These are phyloP conservation scores for Globisporangium lucens DNA, from an alignment of 352 stramenopile species.

Conservation along the genomic window DNA sequence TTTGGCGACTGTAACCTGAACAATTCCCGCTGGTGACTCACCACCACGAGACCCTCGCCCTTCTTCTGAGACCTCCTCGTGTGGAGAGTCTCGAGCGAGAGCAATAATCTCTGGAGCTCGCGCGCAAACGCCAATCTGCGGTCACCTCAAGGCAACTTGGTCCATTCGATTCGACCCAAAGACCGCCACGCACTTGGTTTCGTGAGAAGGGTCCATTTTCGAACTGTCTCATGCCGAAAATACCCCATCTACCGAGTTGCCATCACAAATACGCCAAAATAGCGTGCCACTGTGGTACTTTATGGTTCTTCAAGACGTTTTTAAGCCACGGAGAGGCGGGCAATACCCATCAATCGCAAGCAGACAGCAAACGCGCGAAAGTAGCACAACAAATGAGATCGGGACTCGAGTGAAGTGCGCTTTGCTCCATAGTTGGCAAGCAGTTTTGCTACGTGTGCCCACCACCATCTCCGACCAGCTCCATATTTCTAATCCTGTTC, in stretches of 20 bases:
- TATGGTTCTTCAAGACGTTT: background rate
- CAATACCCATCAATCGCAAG: background rate
- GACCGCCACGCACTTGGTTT: background rate
- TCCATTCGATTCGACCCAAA: background rate
- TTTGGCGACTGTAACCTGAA: too few relatives aligned
- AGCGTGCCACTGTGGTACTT: background rate
- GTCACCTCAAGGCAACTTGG: background rate
- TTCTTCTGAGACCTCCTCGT: too few relatives aligned
- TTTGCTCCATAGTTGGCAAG: background rate
- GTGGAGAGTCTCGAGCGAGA: too few relatives aligned
- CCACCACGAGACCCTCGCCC: too few relatives aligned
- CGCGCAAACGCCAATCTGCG: background rate
- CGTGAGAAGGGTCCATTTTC: background rate
- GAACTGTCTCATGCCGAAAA: background rate
- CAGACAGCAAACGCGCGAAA: background rate
- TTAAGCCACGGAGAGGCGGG: background rate
- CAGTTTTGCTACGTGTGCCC: background rate
- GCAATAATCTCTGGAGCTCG: too few relatives aligned
- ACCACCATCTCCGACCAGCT: background rate
- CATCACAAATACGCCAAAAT: background rate
- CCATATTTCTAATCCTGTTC: too few relatives aligned
- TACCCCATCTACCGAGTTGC: background rate
- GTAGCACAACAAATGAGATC: background rate
- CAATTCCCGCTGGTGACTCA: too few relatives aligned
- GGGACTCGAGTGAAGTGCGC: background rate